Evolutionary conservation across 1,284 basidiomycete genomes (phyloP).

Genomic region (Pseudozyma sp.): DNA sequence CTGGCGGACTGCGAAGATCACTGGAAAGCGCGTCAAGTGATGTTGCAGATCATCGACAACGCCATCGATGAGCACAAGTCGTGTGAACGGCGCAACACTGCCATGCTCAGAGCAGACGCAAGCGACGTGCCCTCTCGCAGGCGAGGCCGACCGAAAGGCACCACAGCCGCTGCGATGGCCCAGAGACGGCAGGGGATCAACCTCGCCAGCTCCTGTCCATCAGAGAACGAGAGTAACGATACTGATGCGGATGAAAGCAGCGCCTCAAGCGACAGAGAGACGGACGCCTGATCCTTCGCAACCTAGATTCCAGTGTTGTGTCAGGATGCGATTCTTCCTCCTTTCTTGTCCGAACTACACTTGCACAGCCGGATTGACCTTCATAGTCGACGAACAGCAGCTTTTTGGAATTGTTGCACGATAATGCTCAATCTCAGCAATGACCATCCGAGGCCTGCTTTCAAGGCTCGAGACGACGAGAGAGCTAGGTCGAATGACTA

Average conservation of each 20-base stretch:
- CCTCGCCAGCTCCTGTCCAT: neutral
- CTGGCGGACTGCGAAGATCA: constrained; percentile 54
- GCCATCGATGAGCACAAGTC: constrained; percentile 46
- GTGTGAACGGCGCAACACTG: neutral
- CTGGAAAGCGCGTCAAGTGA: constrained; percentile 51
- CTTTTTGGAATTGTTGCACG: no score
- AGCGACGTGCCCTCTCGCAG: neutral
- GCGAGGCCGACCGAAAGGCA: constrained; percentile 4
- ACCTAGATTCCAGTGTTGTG: no score
- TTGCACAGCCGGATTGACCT: no score
- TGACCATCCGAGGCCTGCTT: no score
- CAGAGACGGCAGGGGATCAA: neutral
- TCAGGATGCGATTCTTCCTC: no score
- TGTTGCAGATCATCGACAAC: constrained; percentile 58
- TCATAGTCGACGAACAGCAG: no score
- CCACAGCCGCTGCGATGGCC: neutral
- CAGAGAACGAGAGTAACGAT: neutral
- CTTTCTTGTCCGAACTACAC: no score
- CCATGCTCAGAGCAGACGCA: neutral
- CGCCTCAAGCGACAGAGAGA: constrained; percentile 5
- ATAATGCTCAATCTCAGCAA: no score
- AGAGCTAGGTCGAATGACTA: no score
- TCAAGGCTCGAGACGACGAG: no score
- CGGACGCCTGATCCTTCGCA: neutral
- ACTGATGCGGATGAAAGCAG: neutral